Evolutionary conservation across 1,284 basidiomycete species (phyloP).

Genomic region (Neolentinus lepideus): DNA sequence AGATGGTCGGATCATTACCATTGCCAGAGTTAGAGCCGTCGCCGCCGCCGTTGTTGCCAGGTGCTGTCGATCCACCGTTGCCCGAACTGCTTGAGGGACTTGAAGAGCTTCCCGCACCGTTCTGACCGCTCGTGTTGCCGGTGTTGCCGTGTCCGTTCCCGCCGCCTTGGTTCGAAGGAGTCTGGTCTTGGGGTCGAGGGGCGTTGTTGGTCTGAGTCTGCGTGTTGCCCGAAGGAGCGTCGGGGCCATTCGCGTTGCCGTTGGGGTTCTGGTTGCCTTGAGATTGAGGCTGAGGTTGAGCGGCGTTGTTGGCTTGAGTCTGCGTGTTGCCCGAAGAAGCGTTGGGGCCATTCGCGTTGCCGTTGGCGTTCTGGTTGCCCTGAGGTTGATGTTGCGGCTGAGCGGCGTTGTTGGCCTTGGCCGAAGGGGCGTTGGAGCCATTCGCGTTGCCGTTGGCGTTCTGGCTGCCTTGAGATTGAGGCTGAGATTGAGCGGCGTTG

Average conservation of each 20-base stretch:
- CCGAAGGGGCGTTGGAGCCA: neutral
- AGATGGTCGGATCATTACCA: neutral
- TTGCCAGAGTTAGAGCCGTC: neutral
- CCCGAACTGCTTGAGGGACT: neutral
- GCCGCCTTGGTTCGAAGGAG: neutral
- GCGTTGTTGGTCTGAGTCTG: neutral
- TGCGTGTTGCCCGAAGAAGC: neutral
- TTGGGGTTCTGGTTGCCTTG: neutral
- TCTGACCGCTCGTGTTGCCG: neutral
- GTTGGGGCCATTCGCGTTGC: neutral
- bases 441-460: neutral
- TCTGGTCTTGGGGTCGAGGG: neutral
- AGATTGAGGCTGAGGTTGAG: neutral
- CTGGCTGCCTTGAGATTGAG: neutral
- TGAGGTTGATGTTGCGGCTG: neutral
- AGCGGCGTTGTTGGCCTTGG: neutral
- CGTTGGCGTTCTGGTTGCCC: neutral
- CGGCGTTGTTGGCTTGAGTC: neutral
- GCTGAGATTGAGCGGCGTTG: neutral
- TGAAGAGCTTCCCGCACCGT: slow-evolving; percentile 1
- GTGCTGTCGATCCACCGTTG: neutral
- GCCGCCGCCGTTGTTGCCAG: neutral
- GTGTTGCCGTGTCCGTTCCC: neutral
- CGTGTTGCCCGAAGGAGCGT: neutral
- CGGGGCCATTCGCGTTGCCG: neutral